phyloP scores from a whole-genome alignment of 2,329 filamentous ascomycete genomes.

The Aspergillus awamori region DNA sequence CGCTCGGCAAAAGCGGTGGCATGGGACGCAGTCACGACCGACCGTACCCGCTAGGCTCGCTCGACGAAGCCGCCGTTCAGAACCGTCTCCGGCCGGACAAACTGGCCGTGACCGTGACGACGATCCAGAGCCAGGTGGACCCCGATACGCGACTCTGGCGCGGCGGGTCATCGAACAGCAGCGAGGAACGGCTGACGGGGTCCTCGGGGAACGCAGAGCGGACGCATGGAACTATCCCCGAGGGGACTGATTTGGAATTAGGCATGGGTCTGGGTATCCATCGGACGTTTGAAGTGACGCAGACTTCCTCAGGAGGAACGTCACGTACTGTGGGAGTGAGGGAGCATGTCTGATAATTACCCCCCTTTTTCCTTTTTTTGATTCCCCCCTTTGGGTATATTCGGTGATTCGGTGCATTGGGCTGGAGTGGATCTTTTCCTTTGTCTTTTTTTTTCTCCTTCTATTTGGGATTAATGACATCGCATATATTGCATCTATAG shows the following conservation, averaged over 20 bases:
- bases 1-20: constrained; percentile 12
- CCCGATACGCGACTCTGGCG: constrained; percentile 21
- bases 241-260: not conserved
- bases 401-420: not conserved
- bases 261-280: constrained; percentile 31
- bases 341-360: not conserved
- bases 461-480: too few relatives aligned
- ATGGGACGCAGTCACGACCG: constrained; percentile 18
- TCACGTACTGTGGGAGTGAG: not conserved
- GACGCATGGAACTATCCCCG: not conserved
- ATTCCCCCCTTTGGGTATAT: not conserved
- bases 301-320: constrained; percentile 18
- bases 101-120: constrained; percentile 33
- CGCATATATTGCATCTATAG: too few relatives aligned
- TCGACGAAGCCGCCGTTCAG: constrained; percentile 23
- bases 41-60: constrained; percentile 29
- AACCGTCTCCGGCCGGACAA: constrained; percentile 34
- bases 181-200: constrained; percentile 32
- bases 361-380: not conserved
- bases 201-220: not conserved
- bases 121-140: constrained; percentile 30
- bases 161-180: constrained; percentile 25
- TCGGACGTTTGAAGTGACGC: constrained; percentile 35
- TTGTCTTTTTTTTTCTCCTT: not conserved
- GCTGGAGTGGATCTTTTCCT: not conserved